phyloP scores from a whole-genome alignment of 148 eudicot genomes.

The Diospyros lotus region DNA sequence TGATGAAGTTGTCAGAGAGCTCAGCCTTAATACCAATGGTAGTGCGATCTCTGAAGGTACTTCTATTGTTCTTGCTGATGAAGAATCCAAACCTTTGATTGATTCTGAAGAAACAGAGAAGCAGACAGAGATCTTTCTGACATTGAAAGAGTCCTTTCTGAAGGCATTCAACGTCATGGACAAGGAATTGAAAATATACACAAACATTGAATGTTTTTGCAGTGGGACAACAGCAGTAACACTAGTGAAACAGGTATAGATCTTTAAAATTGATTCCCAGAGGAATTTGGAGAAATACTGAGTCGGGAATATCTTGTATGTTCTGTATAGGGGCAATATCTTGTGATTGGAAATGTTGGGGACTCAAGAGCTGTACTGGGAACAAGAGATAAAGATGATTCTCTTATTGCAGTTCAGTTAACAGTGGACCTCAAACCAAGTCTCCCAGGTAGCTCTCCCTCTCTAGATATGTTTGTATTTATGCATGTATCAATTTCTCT shows the following conservation, averaged over 20 bases:
- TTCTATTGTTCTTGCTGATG: constrained; percentile 54
- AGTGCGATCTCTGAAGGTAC: constrained; percentile 57
- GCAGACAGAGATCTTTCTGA: constrained; percentile 58
- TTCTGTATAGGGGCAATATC: constrained; percentile 62
- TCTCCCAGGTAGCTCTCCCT: constrained; percentile 70
- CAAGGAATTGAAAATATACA: constrained; percentile 64
- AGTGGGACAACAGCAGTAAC: constrained; percentile 99
- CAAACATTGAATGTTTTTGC: constrained; percentile 83
- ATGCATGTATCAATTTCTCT: not conserved
- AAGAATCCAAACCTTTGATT: constrained; percentile 41
- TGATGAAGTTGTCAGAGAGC: constrained; percentile 62
- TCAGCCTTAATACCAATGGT: constrained; percentile 42
- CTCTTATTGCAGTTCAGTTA: constrained; percentile 71
- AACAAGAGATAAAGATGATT: constrained; percentile 60
- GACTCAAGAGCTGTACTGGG: constrained; percentile 92
- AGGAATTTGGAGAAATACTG: not conserved
- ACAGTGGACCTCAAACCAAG: constrained; percentile 97
- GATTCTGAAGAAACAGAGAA: constrained; percentile 46
- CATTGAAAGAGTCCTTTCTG: constrained; percentile 70
- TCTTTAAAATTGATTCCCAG: not conserved
- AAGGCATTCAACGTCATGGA: constrained; percentile 93
- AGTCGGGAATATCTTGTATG: constrained; percentile 4
- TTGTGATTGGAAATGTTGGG: constrained; percentile 87
- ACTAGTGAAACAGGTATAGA: constrained; percentile 71
- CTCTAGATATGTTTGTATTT: not conserved